phyloP scores from a whole-genome alignment of 441 rosid genomes.

The Brassica hybrid region DNA sequence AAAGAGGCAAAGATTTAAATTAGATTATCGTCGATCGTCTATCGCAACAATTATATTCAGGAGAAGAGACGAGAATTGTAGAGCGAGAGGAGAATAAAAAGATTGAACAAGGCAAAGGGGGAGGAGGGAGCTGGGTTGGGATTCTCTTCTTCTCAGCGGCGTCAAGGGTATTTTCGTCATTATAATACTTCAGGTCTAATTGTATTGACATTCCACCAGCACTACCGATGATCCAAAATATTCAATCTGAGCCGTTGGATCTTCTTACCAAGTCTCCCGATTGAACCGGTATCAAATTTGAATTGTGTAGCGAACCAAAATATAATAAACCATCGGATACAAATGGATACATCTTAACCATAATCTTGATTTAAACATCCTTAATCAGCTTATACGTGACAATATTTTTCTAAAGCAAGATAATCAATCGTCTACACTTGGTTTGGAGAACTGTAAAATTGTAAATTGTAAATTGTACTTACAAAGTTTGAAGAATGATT shows the following conservation, averaged over 20 bases:
- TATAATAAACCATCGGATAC: not conserved
- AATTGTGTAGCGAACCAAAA: not conserved
- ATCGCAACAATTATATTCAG: not conserved
- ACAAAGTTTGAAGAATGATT: no score
- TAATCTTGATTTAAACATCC: no score
- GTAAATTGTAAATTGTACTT: not conserved
- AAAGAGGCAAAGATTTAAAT: not conserved
- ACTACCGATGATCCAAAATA: constrained; percentile 7
- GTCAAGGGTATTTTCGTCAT: constrained; percentile 47
- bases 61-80: constrained; percentile 2
- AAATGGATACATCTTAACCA: not conserved
- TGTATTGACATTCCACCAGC: constrained; percentile 29
- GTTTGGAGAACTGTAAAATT: no score
- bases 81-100: constrained; percentile 28
- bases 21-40: constrained; percentile 17
- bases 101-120: not conserved
- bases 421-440: no score
- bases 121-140: constrained; percentile 4
- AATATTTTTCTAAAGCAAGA: no score
- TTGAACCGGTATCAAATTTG: not conserved
- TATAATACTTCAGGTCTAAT: constrained; percentile 11
- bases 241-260: constrained; percentile 40
- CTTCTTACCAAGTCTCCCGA: constrained; percentile 26
- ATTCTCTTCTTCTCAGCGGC: constrained; percentile 20
- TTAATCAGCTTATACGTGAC: no score